A percentile compares a stretch with the other conserved stretches of the same genome.
Evolutionary conservation across 306 rosid species (phyloP).

Genomic region (Neltuma alba): DNA sequence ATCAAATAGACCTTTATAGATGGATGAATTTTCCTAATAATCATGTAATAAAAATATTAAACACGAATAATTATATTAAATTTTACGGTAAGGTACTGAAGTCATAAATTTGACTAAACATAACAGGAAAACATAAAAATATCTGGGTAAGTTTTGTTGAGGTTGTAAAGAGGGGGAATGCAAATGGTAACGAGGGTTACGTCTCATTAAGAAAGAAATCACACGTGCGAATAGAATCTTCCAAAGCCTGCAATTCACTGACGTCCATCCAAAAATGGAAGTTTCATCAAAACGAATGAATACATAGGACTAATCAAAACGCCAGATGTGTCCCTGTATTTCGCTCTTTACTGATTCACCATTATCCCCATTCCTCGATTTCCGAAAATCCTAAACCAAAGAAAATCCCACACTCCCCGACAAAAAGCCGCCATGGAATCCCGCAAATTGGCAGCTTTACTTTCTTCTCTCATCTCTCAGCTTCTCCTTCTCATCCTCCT

Average conservation of each 20-base stretch:
- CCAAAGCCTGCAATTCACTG: constrained; percentile 16
- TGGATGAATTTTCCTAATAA: background rate
- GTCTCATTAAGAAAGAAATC: background rate
- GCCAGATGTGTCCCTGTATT: constrained; percentile 14
- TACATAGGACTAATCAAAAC: constrained; percentile 18
- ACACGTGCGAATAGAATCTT: constrained; percentile 26
- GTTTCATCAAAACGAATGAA: constrained; percentile 20
- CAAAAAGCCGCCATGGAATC: constrained; percentile 56
- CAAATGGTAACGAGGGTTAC: background rate
- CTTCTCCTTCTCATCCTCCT: constrained; percentile 60
- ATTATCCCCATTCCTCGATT: constrained; percentile 8
- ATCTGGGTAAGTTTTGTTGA: background rate
- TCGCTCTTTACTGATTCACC: constrained; percentile 10
- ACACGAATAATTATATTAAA: background rate
- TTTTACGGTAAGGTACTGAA: background rate
- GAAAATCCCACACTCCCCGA: constrained; percentile 22
- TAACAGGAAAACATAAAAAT: background rate
- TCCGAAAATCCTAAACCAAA: constrained; percentile 11
- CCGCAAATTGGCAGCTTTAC: constrained; percentile 63
- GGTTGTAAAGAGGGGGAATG: background rate
- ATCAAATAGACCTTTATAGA: too few relatives aligned
- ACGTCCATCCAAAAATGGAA: constrained; percentile 15
- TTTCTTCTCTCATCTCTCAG: constrained; percentile 73
- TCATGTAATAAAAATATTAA: background rate
- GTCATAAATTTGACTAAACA: background rate